Conservation (phyloP, 805 yeast species). For the Scheffersomyces stipitis region DNA sequence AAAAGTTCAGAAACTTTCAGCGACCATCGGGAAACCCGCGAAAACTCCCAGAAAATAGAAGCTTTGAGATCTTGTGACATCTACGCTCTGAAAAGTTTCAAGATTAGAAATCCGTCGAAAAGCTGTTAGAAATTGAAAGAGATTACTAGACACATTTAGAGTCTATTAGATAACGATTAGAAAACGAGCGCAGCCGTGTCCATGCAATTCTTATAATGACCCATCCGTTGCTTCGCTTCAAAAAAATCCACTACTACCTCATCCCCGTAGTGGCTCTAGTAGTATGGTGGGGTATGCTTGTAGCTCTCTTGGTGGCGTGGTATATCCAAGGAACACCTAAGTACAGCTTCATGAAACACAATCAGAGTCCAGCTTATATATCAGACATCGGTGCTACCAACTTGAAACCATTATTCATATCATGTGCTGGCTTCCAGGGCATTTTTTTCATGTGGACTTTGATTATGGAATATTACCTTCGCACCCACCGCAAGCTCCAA, state of each 20-base stretch:
- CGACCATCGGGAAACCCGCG: too few relatives aligned
- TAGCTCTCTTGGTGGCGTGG: slow-evolving; percentile 79
- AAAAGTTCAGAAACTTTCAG: too few relatives aligned
- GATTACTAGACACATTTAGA: too few relatives aligned
- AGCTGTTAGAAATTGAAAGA: too few relatives aligned
- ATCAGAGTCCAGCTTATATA: slow-evolving; percentile 62
- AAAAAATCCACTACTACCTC: slow-evolving; percentile 50
- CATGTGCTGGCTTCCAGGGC: slow-evolving; percentile 77
- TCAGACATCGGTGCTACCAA: slow-evolving; percentile 89
- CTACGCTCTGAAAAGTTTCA: too few relatives aligned
- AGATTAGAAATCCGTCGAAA: too few relatives aligned
- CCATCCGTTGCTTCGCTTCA: slow-evolving; percentile 19
- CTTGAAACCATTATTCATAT: slow-evolving; percentile 78
- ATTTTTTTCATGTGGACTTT: slow-evolving; percentile 66
- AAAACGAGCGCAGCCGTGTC: too few relatives aligned
- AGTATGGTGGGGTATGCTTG: slow-evolving; percentile 91
- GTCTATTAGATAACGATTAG: too few relatives aligned
- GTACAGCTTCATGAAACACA: slow-evolving; percentile 51
- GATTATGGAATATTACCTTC: slow-evolving; percentile 58
- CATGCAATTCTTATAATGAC: too few relatives aligned
- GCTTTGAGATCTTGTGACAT: too few relatives aligned
- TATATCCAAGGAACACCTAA: slow-evolving; percentile 75
- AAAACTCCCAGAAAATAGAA: too few relatives aligned
- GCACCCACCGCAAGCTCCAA: slow-evolving; percentile 52
- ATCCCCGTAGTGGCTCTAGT: slow-evolving; percentile 67